A percentile compares a stretch with the other conserved stretches of the same genome.
These are phyloP conservation scores for Plantago elongata DNA, from an alignment of 257 asterid species.

Conservation along the genomic window DNA sequence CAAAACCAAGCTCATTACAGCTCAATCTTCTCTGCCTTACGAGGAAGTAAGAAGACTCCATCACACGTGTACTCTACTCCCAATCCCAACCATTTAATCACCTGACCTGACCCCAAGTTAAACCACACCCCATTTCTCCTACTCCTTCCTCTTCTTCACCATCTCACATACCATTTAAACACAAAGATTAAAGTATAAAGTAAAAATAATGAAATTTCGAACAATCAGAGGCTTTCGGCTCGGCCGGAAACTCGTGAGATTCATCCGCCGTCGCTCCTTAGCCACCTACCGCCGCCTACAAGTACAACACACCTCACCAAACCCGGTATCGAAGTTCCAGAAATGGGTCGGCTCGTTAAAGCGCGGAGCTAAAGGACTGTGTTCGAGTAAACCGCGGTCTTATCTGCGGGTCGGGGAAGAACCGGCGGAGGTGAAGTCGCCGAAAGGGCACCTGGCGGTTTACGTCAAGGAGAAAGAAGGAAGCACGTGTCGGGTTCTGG, in stretches of 20 bases:
- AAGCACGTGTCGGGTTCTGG: conserved; percentile 51
- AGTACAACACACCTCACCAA: neutral
- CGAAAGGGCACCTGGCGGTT: conserved; percentile 63
- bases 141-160: too few species aligned
- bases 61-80: neutral
- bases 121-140: neutral
- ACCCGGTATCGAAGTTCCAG: conserved; percentile 30
- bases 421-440: conserved; percentile 25
- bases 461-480: conserved; percentile 52
- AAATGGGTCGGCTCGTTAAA: conserved; percentile 30
- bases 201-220: too few species aligned
- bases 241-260: conserved; percentile 36
- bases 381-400: conserved; percentile 22
- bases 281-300: conserved; percentile 17
- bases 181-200: neutral
- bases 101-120: neutral
- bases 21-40: neutral
- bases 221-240: conserved; percentile 43
- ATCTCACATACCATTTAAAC: neutral
- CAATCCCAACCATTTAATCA: neutral
- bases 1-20: neutral
- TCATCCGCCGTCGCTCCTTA: conserved; percentile 25
- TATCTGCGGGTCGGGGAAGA: conserved; percentile 35
- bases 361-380: conserved; percentile 18
- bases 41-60: neutral